Percentiles rank a stretch among this genome's conserved stretches.
Evolutionary conservation across 306 rosid genomes (phyloP).

Genomic region (Lathyrus sativus): DNA sequence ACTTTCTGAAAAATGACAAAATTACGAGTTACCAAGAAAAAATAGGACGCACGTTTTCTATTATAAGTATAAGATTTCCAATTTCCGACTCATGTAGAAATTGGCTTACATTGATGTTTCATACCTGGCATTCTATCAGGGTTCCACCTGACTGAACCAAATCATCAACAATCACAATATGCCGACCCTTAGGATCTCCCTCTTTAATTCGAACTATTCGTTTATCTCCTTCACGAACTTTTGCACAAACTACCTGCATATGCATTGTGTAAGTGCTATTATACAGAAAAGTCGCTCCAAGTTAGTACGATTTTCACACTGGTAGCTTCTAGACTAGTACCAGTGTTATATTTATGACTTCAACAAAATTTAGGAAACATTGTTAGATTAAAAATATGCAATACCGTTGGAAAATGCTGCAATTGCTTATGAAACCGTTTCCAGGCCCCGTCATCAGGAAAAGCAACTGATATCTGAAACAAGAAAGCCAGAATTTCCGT

Average conservation of each 20-base stretch:
- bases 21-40: constrained; percentile 14
- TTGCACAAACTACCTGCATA: constrained; percentile 88
- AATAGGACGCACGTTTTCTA: constrained; percentile 11
- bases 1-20: constrained; percentile 68
- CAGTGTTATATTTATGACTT: constrained; percentile 10
- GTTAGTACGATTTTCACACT: constrained; percentile 22
- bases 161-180: constrained; percentile 94
- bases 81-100: constrained; percentile 11
- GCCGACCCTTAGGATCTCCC: constrained; percentile 87
- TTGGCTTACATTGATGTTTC: constrained; percentile 11
- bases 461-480: constrained; percentile 80
- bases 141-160: constrained; percentile 99
- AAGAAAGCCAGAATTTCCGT: constrained; percentile 22
- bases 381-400: constrained; percentile 11
- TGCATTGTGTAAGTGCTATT: constrained; percentile 30
- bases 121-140: constrained; percentile 94
- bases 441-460: constrained; percentile 99
- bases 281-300: constrained; percentile 22
- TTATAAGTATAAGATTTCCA: constrained; percentile 12
- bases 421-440: constrained; percentile 92
- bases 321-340: constrained; percentile 17
- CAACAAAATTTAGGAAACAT: constrained; percentile 30
- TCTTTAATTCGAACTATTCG: constrained; percentile 92
- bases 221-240: constrained; percentile 96
- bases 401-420: constrained; percentile 94